Evolutionary conservation across 768 basidiomycete species (phyloP), one percentile per base, ranked within the genome.

Genomic region (Psilocybe tampanensis): DNA sequence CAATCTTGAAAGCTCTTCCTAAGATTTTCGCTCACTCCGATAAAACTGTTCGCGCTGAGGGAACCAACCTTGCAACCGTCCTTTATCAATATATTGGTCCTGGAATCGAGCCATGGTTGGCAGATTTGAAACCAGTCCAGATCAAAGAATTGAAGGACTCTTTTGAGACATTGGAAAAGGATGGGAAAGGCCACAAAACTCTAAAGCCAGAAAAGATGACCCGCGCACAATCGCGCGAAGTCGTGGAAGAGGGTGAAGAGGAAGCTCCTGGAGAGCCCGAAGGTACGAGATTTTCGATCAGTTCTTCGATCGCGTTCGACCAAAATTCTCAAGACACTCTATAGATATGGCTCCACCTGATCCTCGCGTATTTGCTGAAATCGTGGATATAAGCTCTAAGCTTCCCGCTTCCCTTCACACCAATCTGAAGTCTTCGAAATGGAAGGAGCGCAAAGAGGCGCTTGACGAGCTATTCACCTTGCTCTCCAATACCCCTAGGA

Each of bases 371-470:
- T 82, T 94, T 60, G 86, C 89, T 2, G 93, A 96, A 65, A 86
- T 89, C 13, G 86, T 93, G 39, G 84, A 95, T 67, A 86, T 97
- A 54, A 77, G 88, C 19, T 71, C 85, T 2, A 88, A 89, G 61
- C 79, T 98, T 42, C 90, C 97, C 0, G 69, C 84, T 2, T 86
- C 87, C 54, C 78, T 98, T 58, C 85, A 91, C 56, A 77, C 86
- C 2, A 77, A 82, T 49, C 79, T 99, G 48, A 83, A 86, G 21
- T 98, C 97, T 3, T 86, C 93, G 0, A 98, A 98, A 72, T 99
- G 97, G 97, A 98, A 99, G 68, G 97, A 99, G 62, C 85, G 94
- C 39, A 95, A 98, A 67, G 92, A 95, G 64, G 90, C 84, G 2
- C 76, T 98, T 29, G 95, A 97, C 61, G 92, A 93, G 23, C 79